These are phyloP conservation scores for Zhuliangozyma blackwelliae DNA, from an alignment of 1,139 yeast species.

Conservation along the genomic window DNA sequence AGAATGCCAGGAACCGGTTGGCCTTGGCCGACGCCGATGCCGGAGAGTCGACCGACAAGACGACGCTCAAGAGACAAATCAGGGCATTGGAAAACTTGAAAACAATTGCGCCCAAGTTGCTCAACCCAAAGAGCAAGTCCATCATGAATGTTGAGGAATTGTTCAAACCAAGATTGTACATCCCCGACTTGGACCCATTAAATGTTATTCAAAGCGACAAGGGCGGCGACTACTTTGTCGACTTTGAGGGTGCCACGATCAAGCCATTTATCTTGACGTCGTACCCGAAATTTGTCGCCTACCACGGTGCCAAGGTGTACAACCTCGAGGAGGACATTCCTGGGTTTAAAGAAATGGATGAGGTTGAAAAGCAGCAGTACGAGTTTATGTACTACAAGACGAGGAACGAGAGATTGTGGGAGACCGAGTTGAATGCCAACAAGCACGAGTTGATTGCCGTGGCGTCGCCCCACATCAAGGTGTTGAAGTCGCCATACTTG, in stretches of 20 bases:
- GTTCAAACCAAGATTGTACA: constrained; percentile 66
- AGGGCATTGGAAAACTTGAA: constrained; percentile 57
- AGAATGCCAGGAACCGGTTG: constrained; percentile 53
- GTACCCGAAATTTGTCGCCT: constrained; percentile 79
- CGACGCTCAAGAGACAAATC: constrained; percentile 45
- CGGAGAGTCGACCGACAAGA: constrained; percentile 40
- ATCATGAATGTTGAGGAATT: constrained; percentile 60
- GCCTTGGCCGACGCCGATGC: constrained; percentile 54
- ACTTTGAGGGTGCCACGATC: constrained; percentile 74
- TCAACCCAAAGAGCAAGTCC: constrained; percentile 46
- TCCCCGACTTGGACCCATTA: constrained; percentile 89
- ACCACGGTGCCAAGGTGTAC: constrained; percentile 84
- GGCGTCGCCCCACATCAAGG: constrained; percentile 71
- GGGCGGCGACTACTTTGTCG: constrained; percentile 53
- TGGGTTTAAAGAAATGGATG: constrained; percentile 61
- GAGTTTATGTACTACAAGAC: constrained; percentile 85
- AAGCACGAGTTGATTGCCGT: constrained; percentile 69
- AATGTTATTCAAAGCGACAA: constrained; percentile 56
- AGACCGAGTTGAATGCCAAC: constrained; percentile 61
- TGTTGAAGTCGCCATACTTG: constrained; percentile 60
- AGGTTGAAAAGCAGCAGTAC: constrained; percentile 72
- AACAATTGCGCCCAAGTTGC: constrained; percentile 49
- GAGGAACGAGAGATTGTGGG: constrained; percentile 89
- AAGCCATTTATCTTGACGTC: constrained; percentile 77
- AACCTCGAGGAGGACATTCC: constrained; percentile 71